A percentile compares a stretch with the other conserved stretches of the same genome.
Conservation (phyloP, 2,329 filamentous ascomycete genomes). For the Exophiala dermatitidis region DNA sequence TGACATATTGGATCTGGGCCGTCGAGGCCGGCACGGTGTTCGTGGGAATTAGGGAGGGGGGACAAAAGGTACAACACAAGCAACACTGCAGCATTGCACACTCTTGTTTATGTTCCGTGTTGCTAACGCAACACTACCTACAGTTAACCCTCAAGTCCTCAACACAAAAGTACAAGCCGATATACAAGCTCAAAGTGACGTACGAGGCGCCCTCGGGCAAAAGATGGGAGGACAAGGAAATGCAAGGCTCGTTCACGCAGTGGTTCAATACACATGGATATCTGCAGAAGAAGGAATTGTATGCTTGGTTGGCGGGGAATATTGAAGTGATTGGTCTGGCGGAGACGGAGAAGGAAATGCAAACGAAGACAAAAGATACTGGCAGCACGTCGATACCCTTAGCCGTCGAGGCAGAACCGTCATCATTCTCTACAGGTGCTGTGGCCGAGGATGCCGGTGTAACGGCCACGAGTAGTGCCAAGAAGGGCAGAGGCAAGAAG, state of each 20-base stretch:
- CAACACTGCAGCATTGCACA: not conserved
- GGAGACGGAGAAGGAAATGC: slow-evolving; percentile 26
- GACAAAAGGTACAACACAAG: slow-evolving; percentile 47
- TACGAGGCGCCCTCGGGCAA: slow-evolving; percentile 37
- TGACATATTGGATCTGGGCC: slow-evolving; percentile 77
- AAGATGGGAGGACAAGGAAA: slow-evolving; percentile 40
- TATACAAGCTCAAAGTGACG: slow-evolving; percentile 66
- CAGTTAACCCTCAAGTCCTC: slow-evolving; percentile 67
- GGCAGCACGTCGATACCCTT: slow-evolving; percentile 1
- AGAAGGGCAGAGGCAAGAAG: slow-evolving; percentile 19
- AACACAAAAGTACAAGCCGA: slow-evolving; percentile 70
- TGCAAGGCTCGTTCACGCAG: slow-evolving; percentile 51
- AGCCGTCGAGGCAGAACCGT: not conserved
- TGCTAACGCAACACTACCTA: not conserved
- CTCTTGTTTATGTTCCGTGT: not conserved
- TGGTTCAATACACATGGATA: slow-evolving; percentile 55
- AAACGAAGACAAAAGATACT: slow-evolving; percentile 1
- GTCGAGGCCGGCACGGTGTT: slow-evolving; percentile 81
- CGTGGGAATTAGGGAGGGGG: slow-evolving; percentile 62
- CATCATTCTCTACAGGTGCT: not conserved
- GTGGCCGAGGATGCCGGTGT: slow-evolving; percentile 1
- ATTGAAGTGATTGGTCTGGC: slow-evolving; percentile 49
- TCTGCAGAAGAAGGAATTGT: slow-evolving; percentile 55
- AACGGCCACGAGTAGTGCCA: slow-evolving; percentile 4
- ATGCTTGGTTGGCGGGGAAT: slow-evolving; percentile 54